Conservation (phyloP, 2,329 filamentous ascomycete genomes). For the Ceratocystis eucalypticola region DNA sequence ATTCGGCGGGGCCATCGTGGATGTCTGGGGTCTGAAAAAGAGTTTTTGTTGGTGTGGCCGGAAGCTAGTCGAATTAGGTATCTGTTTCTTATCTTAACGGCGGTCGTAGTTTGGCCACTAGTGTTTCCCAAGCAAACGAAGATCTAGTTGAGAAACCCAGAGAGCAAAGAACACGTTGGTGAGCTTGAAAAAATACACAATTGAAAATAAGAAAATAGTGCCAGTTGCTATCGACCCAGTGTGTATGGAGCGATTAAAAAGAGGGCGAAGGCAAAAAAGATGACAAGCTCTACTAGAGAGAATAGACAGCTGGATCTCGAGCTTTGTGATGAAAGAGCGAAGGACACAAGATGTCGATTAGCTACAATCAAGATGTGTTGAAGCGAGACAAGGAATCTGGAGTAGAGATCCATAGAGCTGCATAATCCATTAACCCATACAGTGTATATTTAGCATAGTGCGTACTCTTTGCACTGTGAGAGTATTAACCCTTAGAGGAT, state of each 20-base stretch:
- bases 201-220: not conserved
- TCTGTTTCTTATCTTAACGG: not conserved
- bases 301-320: not conserved
- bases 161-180: slow-evolving; percentile 1
- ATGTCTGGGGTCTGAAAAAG: not conserved
- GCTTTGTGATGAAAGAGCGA: not conserved
- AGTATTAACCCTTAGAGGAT: not conserved
- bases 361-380: not conserved
- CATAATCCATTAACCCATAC: not conserved
- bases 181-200: not conserved
- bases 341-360: not conserved
- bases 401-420: slow-evolving; percentile 4
- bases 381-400: slow-evolving; percentile 1
- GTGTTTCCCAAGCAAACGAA: not conserved
- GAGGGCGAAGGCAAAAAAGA: not conserved
- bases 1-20: slow-evolving; percentile 18
- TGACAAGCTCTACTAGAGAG: not conserved
- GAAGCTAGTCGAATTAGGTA: not conserved
- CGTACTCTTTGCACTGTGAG: not conserved
- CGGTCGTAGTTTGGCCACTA: not conserved
- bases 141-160: not conserved
- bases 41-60: not conserved
- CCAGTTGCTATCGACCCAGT: not conserved
- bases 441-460: fast-evolving
- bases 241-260: not conserved